Conservation (phyloP, 495 filamentous ascomycete genomes). For the Talaromyces liani region DNA sequence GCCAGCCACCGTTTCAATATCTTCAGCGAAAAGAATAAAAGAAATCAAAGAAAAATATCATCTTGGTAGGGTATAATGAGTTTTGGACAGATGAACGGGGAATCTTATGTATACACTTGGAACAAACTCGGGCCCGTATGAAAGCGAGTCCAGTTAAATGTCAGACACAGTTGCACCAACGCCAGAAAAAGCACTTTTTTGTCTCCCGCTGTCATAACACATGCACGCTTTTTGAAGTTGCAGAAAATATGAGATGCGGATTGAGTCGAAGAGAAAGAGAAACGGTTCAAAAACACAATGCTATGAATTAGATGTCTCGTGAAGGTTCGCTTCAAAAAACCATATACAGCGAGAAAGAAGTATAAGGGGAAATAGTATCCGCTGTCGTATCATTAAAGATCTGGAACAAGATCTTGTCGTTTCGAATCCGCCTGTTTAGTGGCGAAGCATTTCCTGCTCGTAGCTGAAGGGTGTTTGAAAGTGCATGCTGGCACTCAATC, state of each 20-base stretch:
- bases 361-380: neutral
- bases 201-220: constrained; percentile 10
- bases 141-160: neutral
- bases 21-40: neutral
- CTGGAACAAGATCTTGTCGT: neutral
- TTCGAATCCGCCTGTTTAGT: constrained; percentile 17
- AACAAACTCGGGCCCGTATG: neutral
- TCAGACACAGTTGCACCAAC: constrained; percentile 1
- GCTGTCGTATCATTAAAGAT: neutral
- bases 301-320: neutral
- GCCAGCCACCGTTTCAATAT: neutral
- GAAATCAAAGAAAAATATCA: constrained; percentile 1
- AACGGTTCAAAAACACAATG: constrained; percentile 1
- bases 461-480: constrained; percentile 87
- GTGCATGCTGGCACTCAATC: constrained; percentile 85
- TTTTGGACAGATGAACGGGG: constrained; percentile 2
- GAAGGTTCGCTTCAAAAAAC: neutral
- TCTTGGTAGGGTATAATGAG: constrained; percentile 8
- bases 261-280: neutral
- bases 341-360: neutral
- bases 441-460: constrained; percentile 44
- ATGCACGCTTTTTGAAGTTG: constrained; percentile 6
- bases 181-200: constrained; percentile 9
- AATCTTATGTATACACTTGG: constrained; percentile 5
- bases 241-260: neutral